Base-by-base conservation (phyloP, 345 rosid species). In the Populus nigra region DNA sequence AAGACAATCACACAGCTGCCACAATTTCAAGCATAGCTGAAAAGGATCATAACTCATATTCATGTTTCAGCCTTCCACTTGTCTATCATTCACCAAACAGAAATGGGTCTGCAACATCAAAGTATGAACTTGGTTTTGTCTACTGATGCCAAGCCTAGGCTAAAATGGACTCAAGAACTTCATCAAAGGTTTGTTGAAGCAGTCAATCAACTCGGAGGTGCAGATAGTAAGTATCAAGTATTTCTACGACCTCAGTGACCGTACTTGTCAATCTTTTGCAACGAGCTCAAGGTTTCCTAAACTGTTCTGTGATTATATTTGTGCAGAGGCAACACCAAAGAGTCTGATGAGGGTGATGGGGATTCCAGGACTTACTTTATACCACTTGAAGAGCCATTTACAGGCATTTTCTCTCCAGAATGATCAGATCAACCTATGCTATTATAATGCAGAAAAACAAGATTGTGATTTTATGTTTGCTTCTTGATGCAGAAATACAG, bases 311-410 rank as follows among this genome's bases (percentile, higher is more conserved):
- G 66, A 45, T 57, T 70, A 70, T 27, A 1, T 76, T 23, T 36
- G 23, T 87, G 82, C 87, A 96, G 99, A 91, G 79, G 99, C 99
- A 78, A 96, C 98, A 77, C 99, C 99, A 3, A 96, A 90, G 89
- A 87, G 93, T 83, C 84, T 93, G 88, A 93, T 91, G 94, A 89
- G 89, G 78, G 85, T 78, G 77, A 89, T 93, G 94, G 98, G 84
- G 43, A 87, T 93, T 84, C 87, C 96, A 81, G 98, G 94, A 17
- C 94, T 96, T 70, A 96, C 98, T 72, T 77, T 96, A 85, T 96
- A 93, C 84, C 99, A 96, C 81, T 89, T 96, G 31, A 96, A 96
- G 88, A 96, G 98, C 81, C 98, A 96, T 88, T 86, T 96, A 81
- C 98, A 93, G 91, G 98, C 86, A 81, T 69, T 74, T 57, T 76